Base-by-base conservation (phyloP, 2,329 filamentous ascomycete genomes). In the Colletotrichum higginsianum region DNA sequence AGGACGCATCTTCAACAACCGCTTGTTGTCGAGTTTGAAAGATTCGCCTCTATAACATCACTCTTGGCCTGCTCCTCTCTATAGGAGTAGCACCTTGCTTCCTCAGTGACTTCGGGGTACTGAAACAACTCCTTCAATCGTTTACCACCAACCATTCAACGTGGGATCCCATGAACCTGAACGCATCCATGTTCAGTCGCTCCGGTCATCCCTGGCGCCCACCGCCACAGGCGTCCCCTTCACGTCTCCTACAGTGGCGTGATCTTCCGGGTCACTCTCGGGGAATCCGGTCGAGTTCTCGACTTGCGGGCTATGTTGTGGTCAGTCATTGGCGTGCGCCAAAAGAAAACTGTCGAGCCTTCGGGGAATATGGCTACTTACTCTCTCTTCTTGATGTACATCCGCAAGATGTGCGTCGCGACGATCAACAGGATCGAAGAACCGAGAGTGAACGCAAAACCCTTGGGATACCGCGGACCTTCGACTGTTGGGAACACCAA, bases 401-500 rank as follows among this genome's bases (percentile, higher is more conserved):
- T 2, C 11, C 58, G 56, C 18, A 73, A 40, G 0, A 69, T 55
- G 5, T 73, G 72, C 6, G 72, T 68, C 9, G 68, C 30, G 7
- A 65, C 42, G 0, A 72, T 65, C 0, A 72, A 60, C 2, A 67
- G 55, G 11, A 73, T n/a, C 13, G 72, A 26, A 12, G 60, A 73
- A 12, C 35, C 68, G 1, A 73, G 61, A 0, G 64, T 62, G 23
- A 73, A 90, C 80, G 12, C 88, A 55, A 82, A 86, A 1, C 84
- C 84, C 66, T 85, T 86, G 0, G 79, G 77, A 61, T 80, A 86
- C 1, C 81, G 74, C 3, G 85, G 84, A 0, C 80, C 81, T 66
- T 86, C 84, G 2, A 83, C 80, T 0, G 84, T 86, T 1, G 79
- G 80, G 73, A 88, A 90, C 0, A 85, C 83, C 8, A 90, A 75